Conservation (phyloP, 1,284 basidiomycete genomes). For the Tylopilus orsonianus region DNA sequence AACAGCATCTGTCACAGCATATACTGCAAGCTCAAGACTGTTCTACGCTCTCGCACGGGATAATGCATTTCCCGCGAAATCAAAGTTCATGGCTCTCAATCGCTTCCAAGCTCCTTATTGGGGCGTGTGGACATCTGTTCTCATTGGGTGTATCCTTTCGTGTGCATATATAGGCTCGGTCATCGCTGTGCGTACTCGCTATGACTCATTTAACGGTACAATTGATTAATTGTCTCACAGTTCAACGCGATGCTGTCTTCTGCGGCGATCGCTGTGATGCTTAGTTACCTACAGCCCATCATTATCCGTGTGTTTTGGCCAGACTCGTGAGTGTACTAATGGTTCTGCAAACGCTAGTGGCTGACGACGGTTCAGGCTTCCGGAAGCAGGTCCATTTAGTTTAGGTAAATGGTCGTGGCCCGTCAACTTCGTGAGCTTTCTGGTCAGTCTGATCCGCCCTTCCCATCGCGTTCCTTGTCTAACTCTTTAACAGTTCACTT, state of each 20-base stretch:
- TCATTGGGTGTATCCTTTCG: slow-evolving; percentile 54
- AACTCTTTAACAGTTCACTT: slow-evolving; percentile 41
- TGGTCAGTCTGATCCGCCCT: slow-evolving; percentile 34
- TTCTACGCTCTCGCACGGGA: slow-evolving; percentile 59
- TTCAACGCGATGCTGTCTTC: slow-evolving; percentile 58
- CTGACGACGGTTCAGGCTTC: slow-evolving; percentile 35
- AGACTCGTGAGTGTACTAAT: slow-evolving; percentile 40
- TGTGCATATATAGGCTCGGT: slow-evolving; percentile 59
- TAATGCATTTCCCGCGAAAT: slow-evolving; percentile 48
- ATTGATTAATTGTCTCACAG: slow-evolving; percentile 27
- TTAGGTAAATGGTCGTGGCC: slow-evolving; percentile 55
- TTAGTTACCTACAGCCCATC: slow-evolving; percentile 59
- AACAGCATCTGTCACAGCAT: slow-evolving; percentile 60
- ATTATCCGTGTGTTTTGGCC: slow-evolving; percentile 62
- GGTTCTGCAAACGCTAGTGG: not conserved
- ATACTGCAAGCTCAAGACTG: slow-evolving; percentile 56
- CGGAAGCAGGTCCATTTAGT: slow-evolving; percentile 51
- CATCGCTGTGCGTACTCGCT: slow-evolving; percentile 44
- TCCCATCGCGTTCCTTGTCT: not conserved
- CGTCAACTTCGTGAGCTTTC: slow-evolving; percentile 48
- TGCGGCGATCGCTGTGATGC: slow-evolving; percentile 59
- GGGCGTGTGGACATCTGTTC: slow-evolving; percentile 56
- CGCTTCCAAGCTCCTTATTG: slow-evolving; percentile 54
- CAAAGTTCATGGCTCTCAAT: slow-evolving; percentile 50
- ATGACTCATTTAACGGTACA: not conserved